phyloP scores from a whole-genome alignment of 495 filamentous ascomycete species.

The Aspergillus wentii region DNA sequence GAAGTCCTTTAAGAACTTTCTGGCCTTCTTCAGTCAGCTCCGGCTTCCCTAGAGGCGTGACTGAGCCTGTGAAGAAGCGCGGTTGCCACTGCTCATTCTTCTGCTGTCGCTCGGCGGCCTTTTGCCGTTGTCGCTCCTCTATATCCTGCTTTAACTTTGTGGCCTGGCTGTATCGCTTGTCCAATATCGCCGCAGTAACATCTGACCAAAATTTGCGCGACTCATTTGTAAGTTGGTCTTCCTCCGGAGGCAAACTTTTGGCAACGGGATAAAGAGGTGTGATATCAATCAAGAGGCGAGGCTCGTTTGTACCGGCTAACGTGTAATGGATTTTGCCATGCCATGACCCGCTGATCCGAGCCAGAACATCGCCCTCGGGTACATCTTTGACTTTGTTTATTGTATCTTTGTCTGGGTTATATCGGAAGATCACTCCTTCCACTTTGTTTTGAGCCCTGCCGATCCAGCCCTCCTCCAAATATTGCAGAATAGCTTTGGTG shows the following conservation, averaged over 20 bases:
- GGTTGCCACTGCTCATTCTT: slow-evolving; percentile 70
- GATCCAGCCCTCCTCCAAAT: slow-evolving; percentile 92
- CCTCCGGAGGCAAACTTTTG: slow-evolving; percentile 71
- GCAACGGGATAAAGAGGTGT: slow-evolving; percentile 68
- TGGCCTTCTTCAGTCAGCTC: slow-evolving; percentile 73
- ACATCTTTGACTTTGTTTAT: slow-evolving; percentile 78
- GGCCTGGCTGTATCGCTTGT: slow-evolving; percentile 78
- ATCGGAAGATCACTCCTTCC: slow-evolving; percentile 85
- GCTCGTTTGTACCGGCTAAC: slow-evolving; percentile 50
- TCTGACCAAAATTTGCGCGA: slow-evolving; percentile 81
- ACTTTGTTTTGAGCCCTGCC: slow-evolving; percentile 86
- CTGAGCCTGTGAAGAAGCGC: slow-evolving; percentile 78
- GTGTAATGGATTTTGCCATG: slow-evolving; percentile 66
- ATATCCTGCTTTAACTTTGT: slow-evolving; percentile 86
- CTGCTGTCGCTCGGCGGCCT: slow-evolving; percentile 70
- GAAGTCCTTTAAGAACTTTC: slow-evolving; percentile 63
- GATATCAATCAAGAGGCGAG: slow-evolving; percentile 80
- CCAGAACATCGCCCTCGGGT: slow-evolving; percentile 73
- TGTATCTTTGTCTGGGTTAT: slow-evolving; percentile 75
- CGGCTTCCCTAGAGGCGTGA: slow-evolving; percentile 71
- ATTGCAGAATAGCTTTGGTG: slow-evolving; percentile 86
- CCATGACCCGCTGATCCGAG: slow-evolving; percentile 83
- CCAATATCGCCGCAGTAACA: slow-evolving; percentile 81
- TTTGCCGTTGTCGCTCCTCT: slow-evolving; percentile 83
- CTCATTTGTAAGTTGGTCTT: slow-evolving; percentile 81